A percentile compares a stretch with the other conserved stretches of the same genome.
These are phyloP conservation scores for Flaveria ramosissima DNA, from an alignment of 129 eudicot species.

Conservation along the genomic window DNA sequence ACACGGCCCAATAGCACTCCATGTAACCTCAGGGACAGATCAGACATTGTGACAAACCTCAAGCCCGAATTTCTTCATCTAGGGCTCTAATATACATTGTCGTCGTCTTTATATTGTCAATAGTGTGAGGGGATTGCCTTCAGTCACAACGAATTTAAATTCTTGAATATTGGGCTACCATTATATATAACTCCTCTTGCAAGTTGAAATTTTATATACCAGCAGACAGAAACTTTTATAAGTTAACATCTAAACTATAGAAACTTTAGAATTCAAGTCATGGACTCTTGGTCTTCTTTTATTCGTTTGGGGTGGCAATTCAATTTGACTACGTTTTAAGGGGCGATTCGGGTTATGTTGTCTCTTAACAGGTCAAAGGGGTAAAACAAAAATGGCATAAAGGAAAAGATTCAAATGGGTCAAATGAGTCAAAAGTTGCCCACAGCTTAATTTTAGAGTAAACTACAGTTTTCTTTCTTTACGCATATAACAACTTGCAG, in stretches of 20 bases:
- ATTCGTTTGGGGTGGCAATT: background rate
- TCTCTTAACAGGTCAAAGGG: background rate
- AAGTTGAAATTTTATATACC: background rate
- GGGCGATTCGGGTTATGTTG: background rate
- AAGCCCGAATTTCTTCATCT: background rate
- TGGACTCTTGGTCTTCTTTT: constrained; percentile 13
- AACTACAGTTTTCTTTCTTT: too few species aligned
- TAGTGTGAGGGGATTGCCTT: background rate
- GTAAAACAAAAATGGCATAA: too few species aligned
- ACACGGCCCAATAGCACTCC: background rate
- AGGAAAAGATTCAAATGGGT: too few species aligned
- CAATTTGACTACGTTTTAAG: background rate
- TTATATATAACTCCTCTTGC: background rate
- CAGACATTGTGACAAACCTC: background rate
- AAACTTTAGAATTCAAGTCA: constrained; percentile 2
- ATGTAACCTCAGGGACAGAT: background rate
- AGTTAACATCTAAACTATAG: constrained; percentile 9
- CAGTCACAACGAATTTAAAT: background rate
- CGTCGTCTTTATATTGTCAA: background rate
- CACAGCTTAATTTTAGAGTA: too few species aligned
- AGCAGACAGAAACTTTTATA: background rate
- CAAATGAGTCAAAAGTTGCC: too few species aligned
- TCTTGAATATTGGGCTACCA: background rate
- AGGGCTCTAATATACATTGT: background rate
- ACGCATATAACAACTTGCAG: too few species aligned